These are phyloP conservation scores for Penicillium sp. DNA, from an alignment of 2,329 filamentous ascomycete species.

Conservation along the genomic window DNA sequence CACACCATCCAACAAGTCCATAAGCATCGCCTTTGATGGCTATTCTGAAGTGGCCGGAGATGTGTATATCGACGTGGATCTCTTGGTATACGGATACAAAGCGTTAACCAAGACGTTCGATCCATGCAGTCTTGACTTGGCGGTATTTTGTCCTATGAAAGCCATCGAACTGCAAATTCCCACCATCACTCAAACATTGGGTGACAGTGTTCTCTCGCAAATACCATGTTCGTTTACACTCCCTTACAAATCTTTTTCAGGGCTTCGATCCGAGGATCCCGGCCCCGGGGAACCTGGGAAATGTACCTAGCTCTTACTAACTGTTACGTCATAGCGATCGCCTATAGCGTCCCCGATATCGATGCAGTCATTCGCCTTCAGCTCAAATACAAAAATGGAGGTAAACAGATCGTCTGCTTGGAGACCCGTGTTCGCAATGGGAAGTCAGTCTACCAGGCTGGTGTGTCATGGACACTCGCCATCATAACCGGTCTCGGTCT, in stretches of 20 bases:
- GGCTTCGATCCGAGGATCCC: not conserved
- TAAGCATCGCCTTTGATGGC: slow-evolving; percentile 62
- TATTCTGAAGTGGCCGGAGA: slow-evolving; percentile 81
- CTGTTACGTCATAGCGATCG: slow-evolving; percentile 55
- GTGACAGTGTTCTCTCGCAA: slow-evolving; percentile 53
- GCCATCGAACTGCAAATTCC: slow-evolving; percentile 71
- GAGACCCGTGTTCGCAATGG: slow-evolving; percentile 43
- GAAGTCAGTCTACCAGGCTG: slow-evolving; percentile 68
- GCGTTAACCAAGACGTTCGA: slow-evolving; percentile 66
- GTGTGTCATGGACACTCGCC: slow-evolving; percentile 85
- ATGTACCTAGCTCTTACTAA: slow-evolving; percentile 3
- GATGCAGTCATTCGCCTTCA: slow-evolving; percentile 18
- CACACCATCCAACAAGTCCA: slow-evolving; percentile 44
- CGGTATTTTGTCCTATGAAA: slow-evolving; percentile 85
- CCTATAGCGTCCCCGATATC: slow-evolving; percentile 73
- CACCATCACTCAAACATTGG: slow-evolving; percentile 64
- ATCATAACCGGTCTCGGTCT: slow-evolving; percentile 81
- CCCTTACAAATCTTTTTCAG: not conserved
- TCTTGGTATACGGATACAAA: slow-evolving; percentile 79
- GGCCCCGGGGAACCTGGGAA: not conserved
- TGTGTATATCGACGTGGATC: slow-evolving; percentile 70
- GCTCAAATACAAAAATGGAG: slow-evolving; percentile 10
- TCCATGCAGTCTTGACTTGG: slow-evolving; percentile 68
- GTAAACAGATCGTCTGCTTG: slow-evolving; percentile 13
- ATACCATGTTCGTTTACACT: slow-evolving; percentile 59